These are phyloP conservation scores for Rhazya stricta DNA, from an alignment of 257 asterid genomes.

Conservation along the genomic window DNA sequence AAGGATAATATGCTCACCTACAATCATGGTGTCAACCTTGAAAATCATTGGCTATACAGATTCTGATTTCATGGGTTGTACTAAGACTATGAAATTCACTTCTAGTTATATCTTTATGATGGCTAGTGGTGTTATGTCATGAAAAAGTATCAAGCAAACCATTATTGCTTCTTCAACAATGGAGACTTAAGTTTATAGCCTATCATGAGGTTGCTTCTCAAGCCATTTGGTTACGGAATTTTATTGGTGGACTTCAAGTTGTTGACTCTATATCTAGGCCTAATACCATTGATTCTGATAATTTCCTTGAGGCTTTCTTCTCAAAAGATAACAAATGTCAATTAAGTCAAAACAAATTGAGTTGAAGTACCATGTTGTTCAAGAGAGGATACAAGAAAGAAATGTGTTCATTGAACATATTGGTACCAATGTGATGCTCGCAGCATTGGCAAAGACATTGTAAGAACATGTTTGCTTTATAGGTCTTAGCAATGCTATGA, in stretches of 20 bases:
- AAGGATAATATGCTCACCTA: not conserved
- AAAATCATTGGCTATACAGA: not conserved
- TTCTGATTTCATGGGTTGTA: not conserved
- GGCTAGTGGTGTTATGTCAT: not conserved
- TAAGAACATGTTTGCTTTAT: no score
- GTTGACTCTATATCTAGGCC: not conserved
- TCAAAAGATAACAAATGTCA: no score
- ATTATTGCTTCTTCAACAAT: not conserved
- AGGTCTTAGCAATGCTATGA: no score
- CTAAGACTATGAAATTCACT: not conserved
- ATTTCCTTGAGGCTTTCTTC: no score
- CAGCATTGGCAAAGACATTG: no score
- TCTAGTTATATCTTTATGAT: not conserved
- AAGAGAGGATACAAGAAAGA: no score
- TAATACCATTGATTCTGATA: no score
- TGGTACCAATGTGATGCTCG: no score
- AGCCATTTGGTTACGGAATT: not conserved
- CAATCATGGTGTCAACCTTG: not conserved
- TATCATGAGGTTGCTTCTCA: not conserved
- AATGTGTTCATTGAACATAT: no score
- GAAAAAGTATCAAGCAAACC: not conserved
- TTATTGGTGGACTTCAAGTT: not conserved
- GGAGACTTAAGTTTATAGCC: no score
- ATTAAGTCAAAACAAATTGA: no score
- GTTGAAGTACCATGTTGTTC: no score